Base-by-base conservation (phyloP, 2,329 filamentous ascomycete species). In the Coniochaeta prunicola region DNA sequence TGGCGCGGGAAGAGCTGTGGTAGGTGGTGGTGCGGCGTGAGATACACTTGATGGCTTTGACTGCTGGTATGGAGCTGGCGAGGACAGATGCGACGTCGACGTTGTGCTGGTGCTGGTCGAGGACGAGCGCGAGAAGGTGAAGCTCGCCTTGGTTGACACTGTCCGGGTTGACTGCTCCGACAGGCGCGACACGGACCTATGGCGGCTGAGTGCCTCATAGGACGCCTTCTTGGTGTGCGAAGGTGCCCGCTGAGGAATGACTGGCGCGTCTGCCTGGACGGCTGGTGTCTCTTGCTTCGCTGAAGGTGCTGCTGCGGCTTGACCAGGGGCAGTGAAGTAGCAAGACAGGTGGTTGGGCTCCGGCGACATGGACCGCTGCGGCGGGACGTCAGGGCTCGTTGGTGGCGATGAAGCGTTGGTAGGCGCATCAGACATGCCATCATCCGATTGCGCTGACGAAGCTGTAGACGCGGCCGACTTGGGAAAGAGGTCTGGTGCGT, bases 211-310 rank as follows among this genome's bases (percentile, higher is more conserved):
- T 61, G 85, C 85, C 64, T 94, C 90, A 69, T 91, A 88, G 0
- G 80, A 80, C 12, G 33, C 54, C 71, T 90, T 88, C 78, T 96
- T 97, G 66, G 91, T 96, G 76, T 97, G 93, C 10, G 91, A 93
- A 3, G 89, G 83, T 2, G 92, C 87, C 59, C 93, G 86, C 70
- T 85, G 81, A 4, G 93, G 93, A 60, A 97, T 86, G 17, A 77
- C 76, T 1, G 91, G 91, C 2, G 85, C 80, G 38, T 81, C 77
- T 17, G 77, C 71, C 12, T 58, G 56, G 53, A n/a, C 28, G 30
- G 36, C 33, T 55, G 53, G 17, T 2, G 53, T 13, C 17, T 36
- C 33, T 36, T 19, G 53, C 53, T 34, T 55, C 15, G 61, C 59
- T 0, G n/a, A n/a, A n/a, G 76, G 74, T 3, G 75, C 74, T 1